phyloP scores from a whole-genome alignment of 148 eudicot genomes.

The Spergularia marina region DNA sequence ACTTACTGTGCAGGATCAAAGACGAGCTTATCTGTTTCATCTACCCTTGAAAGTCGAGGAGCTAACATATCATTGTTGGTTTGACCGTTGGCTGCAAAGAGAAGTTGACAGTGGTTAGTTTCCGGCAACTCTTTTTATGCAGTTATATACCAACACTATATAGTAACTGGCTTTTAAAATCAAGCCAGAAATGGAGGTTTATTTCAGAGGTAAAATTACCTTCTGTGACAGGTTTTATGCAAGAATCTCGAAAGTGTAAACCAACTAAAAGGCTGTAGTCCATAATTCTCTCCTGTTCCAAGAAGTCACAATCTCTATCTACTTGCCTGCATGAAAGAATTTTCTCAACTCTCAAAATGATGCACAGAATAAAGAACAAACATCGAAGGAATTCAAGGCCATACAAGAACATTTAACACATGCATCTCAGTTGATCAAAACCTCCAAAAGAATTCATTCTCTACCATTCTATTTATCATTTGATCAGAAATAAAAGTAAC shows the following conservation, averaged over 20 bases:
- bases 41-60: slow-evolving; percentile 48
- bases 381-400: background rate
- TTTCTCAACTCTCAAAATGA: background rate
- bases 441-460: too few species aligned
- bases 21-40: slow-evolving; percentile 41
- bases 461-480: too few species aligned
- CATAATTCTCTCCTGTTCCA: slow-evolving; percentile 74
- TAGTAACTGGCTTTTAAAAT: background rate
- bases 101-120: background rate
- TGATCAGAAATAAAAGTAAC: too few species aligned
- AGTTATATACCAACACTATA: background rate
- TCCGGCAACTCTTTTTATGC: background rate
- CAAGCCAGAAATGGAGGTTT: background rate
- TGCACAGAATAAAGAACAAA: background rate
- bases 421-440: too few species aligned
- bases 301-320: slow-evolving; percentile 69
- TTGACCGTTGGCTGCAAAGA: slow-evolving; percentile 40
- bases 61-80: slow-evolving; percentile 35
- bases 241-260: slow-evolving; percentile 53
- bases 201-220: slow-evolving; percentile 21
- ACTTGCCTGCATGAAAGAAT: slow-evolving; percentile 57
- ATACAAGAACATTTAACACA: background rate
- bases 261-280: slow-evolving; percentile 75
- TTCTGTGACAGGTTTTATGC: slow-evolving; percentile 27
- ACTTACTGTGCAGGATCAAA: slow-evolving; percentile 47